Evolutionary conservation across 2,329 filamentous ascomycete species (phyloP).

Genomic region (Colletotrichum liaoningense): DNA sequence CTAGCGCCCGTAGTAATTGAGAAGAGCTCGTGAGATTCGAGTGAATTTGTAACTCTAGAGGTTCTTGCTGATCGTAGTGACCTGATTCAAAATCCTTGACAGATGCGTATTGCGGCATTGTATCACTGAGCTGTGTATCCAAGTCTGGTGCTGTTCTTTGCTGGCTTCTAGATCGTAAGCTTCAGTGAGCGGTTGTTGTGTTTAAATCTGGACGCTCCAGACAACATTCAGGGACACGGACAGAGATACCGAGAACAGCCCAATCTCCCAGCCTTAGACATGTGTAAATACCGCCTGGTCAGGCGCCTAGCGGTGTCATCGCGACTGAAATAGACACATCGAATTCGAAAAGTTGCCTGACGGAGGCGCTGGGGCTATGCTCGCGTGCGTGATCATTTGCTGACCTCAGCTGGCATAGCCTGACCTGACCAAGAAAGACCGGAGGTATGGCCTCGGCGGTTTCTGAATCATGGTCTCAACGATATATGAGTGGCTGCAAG

Average conservation of each 20-base stretch:
- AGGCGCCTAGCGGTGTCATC: background rate
- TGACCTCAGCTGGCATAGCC: background rate
- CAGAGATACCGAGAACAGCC: background rate
- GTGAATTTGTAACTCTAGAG: background rate
- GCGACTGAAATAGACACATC: background rate
- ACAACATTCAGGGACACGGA: background rate
- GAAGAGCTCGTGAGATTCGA: background rate
- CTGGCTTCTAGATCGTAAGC: background rate
- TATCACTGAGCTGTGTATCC: background rate
- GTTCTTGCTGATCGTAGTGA: background rate
- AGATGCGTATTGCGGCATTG: background rate
- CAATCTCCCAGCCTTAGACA: background rate
- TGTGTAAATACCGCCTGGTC: background rate
- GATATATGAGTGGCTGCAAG: background rate
- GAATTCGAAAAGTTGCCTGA: background rate
- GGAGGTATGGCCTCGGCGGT: background rate
- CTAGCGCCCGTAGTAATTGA: background rate
- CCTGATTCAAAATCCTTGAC: background rate
- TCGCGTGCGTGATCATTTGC: background rate
- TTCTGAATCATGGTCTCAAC: background rate
- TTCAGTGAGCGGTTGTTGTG: background rate
- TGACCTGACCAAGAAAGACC: background rate
- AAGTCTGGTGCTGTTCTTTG: background rate
- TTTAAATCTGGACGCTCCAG: background rate
- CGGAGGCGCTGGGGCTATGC: background rate